Percentiles rank a stretch among this genome's conserved stretches.
These are phyloP conservation scores for Alternaria brassicae DNA, from an alignment of 2,329 filamentous ascomycete species.

Conservation along the genomic window DNA sequence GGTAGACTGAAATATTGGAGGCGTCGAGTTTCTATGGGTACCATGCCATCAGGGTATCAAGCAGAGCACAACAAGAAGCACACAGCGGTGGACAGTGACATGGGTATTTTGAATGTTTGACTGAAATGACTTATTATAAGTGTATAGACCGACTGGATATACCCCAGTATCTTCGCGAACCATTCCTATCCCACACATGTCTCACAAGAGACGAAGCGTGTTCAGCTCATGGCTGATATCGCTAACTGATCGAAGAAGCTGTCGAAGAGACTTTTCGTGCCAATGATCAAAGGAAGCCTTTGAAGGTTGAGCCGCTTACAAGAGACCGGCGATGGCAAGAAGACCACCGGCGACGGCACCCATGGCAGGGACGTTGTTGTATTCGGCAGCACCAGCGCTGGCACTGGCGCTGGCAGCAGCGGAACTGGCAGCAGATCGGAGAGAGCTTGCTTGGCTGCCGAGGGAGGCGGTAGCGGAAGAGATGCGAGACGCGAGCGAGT, in stretches of 20 bases:
- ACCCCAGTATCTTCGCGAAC: slow-evolving; percentile 2
- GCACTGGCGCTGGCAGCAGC: slow-evolving; percentile 19
- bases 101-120: slow-evolving; percentile 6
- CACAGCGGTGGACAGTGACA: background rate
- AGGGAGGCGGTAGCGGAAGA: slow-evolving; percentile 8
- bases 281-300: background rate
- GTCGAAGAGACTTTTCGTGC: slow-evolving; percentile 11
- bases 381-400: slow-evolving; percentile 29
- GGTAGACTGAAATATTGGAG: background rate
- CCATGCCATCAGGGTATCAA: no score
- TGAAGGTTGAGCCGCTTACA: slow-evolving; percentile 31
- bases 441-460: slow-evolving; percentile 4
- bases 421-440: slow-evolving; percentile 5
- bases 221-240: slow-evolving; percentile 13
- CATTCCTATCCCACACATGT: slow-evolving; percentile 12
- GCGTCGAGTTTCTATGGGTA: no score
- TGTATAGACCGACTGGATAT: slow-evolving; percentile 3
- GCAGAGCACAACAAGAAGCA: background rate
- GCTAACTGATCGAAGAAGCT: slow-evolving; percentile 11
- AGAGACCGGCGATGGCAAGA: slow-evolving; percentile 41
- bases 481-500: background rate
- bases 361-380: slow-evolving; percentile 39
- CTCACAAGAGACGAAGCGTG: slow-evolving; percentile 21
- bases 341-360: slow-evolving; percentile 44
- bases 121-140: slow-evolving; percentile 15